phyloP scores from a whole-genome alignment of 805 yeast species.

The Nakazawaea ernobii region DNA sequence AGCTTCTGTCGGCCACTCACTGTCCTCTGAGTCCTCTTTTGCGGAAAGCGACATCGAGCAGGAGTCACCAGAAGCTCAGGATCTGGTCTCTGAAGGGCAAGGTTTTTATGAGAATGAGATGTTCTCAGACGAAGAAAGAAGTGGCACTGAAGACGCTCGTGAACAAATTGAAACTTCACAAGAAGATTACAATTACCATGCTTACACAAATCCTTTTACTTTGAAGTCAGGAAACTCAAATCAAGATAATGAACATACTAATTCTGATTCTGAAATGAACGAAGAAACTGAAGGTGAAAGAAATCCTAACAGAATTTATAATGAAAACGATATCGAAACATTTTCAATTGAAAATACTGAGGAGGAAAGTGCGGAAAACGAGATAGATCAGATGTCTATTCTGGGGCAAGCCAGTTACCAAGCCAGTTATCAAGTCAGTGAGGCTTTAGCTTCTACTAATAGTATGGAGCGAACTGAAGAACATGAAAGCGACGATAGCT shows the following conservation, averaged over 20 bases:
- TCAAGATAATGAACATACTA: background rate
- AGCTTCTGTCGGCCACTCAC: too few species aligned
- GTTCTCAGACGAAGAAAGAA: background rate
- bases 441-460: background rate
- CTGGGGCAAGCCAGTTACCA: background rate
- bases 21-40: too few species aligned
- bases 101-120: background rate
- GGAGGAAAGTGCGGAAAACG: background rate
- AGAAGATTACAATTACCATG: background rate
- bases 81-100: background rate
- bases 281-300: slow-evolving; percentile 9
- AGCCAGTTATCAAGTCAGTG: slow-evolving; percentile 1
- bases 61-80: too few species aligned
- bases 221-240: background rate
- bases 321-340: background rate
- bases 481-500: too few species aligned
- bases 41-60: too few species aligned
- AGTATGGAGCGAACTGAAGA: too few species aligned
- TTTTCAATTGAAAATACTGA: background rate
- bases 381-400: background rate
- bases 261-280: slow-evolving; percentile 1
- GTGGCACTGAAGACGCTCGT: slow-evolving; percentile 7
- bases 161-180: background rate
- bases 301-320: background rate
- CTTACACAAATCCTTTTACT: slow-evolving; percentile 4